Evolutionary conservation across 345 rosid species (phyloP).

Genomic region (Gossypium bickii): DNA sequence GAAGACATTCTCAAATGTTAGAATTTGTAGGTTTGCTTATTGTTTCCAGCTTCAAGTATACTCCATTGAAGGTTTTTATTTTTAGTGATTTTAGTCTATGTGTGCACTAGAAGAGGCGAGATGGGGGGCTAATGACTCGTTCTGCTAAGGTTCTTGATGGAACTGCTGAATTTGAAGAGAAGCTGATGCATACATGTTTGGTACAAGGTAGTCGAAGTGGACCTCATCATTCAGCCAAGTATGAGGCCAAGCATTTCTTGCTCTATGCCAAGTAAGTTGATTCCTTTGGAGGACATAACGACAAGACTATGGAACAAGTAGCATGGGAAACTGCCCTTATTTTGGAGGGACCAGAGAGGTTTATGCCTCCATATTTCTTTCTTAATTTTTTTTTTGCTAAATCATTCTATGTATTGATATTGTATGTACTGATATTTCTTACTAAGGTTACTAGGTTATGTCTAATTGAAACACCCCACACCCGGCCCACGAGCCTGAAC

Average conservation of each 20-base stretch:
- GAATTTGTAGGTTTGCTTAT: constrained; percentile 62
- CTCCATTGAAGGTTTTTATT: constrained; percentile 60
- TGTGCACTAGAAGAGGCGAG: constrained; percentile 89
- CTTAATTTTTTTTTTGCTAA: neutral
- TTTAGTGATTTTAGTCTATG: constrained; percentile 51
- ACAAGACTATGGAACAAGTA: constrained; percentile 82
- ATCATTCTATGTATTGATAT: constrained; percentile 6
- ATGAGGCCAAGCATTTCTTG: constrained; percentile 90
- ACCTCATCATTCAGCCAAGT: constrained; percentile 81
- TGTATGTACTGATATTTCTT: neutral
- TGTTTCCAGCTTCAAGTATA: constrained; percentile 77
- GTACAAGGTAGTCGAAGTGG: constrained; percentile 84
- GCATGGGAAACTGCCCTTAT: constrained; percentile 65
- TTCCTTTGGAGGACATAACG: constrained; percentile 94
- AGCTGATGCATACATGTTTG: constrained; percentile 56
- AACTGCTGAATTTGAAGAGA: constrained; percentile 63
- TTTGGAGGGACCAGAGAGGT: constrained; percentile 57
- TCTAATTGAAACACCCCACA: too few species aligned
- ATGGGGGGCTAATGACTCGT: constrained; percentile 50
- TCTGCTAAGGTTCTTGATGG: constrained; percentile 61
- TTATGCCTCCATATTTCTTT: constrained; percentile 22
- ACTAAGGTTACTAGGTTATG: neutral
- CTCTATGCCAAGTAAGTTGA: constrained; percentile 71
- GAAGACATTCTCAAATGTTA: constrained; percentile 63
- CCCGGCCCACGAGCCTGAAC: too few species aligned